Percentiles rank a stretch among this genome's conserved stretches.
These are phyloP conservation scores for Polygonum maritimum DNA, from an alignment of 148 eudicot species.

Conservation along the genomic window DNA sequence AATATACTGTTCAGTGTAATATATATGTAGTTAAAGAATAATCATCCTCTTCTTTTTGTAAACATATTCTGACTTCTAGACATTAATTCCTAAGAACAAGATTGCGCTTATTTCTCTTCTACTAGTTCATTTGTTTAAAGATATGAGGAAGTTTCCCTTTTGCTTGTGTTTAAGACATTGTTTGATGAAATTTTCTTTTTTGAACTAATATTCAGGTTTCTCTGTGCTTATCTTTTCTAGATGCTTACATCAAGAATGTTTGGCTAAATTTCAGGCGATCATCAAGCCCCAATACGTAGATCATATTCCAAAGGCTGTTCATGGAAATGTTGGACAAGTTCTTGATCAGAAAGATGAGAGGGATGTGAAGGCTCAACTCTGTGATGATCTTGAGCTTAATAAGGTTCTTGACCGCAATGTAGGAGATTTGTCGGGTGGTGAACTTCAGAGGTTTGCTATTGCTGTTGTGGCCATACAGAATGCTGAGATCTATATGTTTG, in stretches of 20 bases:
- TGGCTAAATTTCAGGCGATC: constrained; percentile 38
- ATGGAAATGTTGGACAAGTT: constrained; percentile 82
- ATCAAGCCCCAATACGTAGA: constrained; percentile 98
- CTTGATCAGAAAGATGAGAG: constrained; percentile 83
- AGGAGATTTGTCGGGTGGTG: constrained; percentile 92
- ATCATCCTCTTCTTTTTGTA: too few relatives aligned
- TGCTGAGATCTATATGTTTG: constrained; percentile 94
- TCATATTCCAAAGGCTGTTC: constrained; percentile 88
- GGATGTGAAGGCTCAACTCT: constrained; percentile 53
- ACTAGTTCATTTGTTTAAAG: not conserved
- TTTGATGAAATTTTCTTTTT: not conserved
- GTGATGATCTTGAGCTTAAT: constrained; percentile 65
- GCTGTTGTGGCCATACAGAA: constrained; percentile 80
- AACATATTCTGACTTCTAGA: too few relatives aligned
- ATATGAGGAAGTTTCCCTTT: not conserved
- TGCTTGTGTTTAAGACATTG: not conserved
- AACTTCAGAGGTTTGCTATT: constrained; percentile 91
- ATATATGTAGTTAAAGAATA: too few relatives aligned
- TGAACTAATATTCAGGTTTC: not conserved
- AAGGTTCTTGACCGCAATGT: constrained; percentile 90
- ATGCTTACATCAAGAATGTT: not conserved
- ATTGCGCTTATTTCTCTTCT: too few relatives aligned
- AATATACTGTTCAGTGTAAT: not conserved
- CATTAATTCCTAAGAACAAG: too few relatives aligned
- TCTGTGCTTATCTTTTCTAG: not conserved